A percentile compares a stretch with the other conserved stretches of the same genome.
Conservation (phyloP, 139 green algal species). For the Chlamydomonas urium region DNA sequence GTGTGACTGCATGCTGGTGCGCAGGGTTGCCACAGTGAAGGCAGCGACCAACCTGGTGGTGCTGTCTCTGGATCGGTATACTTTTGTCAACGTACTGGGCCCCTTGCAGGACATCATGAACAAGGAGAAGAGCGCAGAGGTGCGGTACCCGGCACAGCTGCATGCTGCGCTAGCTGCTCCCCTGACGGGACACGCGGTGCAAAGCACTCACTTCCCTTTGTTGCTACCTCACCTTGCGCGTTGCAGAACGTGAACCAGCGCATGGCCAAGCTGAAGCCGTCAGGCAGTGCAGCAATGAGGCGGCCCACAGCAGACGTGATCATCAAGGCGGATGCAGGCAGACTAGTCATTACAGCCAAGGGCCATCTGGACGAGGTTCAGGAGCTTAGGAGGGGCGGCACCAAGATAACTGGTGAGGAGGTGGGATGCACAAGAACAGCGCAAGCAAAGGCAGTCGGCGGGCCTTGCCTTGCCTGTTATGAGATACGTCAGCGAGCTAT, state of each 20-base stretch:
- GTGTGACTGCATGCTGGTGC: not conserved
- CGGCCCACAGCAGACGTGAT: conserved; percentile 38
- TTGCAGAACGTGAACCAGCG: too few species aligned
- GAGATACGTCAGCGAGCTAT: too few species aligned
- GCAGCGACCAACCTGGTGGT: conserved; percentile 57
- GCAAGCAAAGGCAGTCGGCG: not conserved
- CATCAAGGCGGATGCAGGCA: conserved; percentile 22
- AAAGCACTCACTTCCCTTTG: too few species aligned
- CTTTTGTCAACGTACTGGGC: conserved; percentile 79
- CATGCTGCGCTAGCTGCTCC: too few species aligned
- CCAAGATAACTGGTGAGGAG: conserved; percentile 18
- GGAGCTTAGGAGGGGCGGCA: conserved; percentile 45
- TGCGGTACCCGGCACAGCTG: too few species aligned
- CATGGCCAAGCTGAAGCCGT: conserved; percentile 49
- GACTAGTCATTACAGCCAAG: conserved; percentile 28
- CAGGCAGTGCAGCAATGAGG: conserved; percentile 36
- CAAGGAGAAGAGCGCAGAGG: conserved; percentile 48
- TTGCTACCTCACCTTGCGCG: too few species aligned
- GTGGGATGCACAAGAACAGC: not conserved
- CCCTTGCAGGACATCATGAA: conserved; percentile 72
- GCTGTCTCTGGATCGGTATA: conserved; percentile 66
- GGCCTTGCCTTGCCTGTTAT: too few species aligned
- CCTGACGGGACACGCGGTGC: too few species aligned
- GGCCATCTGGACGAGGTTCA: conserved; percentile 87
- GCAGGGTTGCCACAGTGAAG: conserved; percentile 57